Percentiles rank a stretch among this genome's conserved stretches.
Conservation (phyloP, 768 basidiomycete genomes). For the Amanita molliuscula region DNA sequence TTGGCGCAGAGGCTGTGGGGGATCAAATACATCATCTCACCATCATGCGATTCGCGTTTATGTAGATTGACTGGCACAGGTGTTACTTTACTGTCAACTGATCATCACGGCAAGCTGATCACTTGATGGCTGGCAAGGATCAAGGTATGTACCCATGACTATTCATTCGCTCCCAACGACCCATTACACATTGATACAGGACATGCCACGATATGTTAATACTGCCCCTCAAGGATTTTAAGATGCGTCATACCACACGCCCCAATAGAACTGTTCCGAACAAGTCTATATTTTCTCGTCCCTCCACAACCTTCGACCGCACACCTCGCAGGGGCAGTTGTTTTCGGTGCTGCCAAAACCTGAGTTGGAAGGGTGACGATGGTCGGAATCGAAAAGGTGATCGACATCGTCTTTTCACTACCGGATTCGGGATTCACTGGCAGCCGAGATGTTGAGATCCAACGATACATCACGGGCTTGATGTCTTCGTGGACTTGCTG, state of each 20-base stretch:
- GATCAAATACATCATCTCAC: no score
- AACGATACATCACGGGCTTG: conserved; percentile 56
- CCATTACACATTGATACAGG: no score
- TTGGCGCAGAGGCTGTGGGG: no score
- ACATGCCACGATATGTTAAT: no score
- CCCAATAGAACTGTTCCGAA: conserved; percentile 49
- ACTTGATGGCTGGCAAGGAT: no score
- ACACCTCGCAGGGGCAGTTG: conserved; percentile 21
- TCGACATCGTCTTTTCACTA: conserved; percentile 20
- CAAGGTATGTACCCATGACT: no score
- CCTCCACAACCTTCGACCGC: conserved; percentile 48
- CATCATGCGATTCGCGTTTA: no score
- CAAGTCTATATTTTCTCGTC: conserved; percentile 53
- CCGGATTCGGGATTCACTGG: conserved; percentile 7
- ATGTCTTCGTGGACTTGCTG: conserved; percentile 22
- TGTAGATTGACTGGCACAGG: no score
- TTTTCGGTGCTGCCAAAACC: conserved; percentile 7
- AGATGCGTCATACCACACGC: conserved; percentile 64
- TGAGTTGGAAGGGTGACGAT: conserved; percentile 10
- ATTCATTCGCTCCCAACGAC: no score
- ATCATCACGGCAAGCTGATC: no score
- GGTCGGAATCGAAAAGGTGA: conserved; percentile 47
- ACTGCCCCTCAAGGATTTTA: conserved; percentile 33
- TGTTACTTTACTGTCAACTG: no score
- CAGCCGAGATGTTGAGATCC: conserved; percentile 50